Base-by-base conservation (phyloP, 495 filamentous ascomycete genomes). In the Penicillium egyptiacum region DNA sequence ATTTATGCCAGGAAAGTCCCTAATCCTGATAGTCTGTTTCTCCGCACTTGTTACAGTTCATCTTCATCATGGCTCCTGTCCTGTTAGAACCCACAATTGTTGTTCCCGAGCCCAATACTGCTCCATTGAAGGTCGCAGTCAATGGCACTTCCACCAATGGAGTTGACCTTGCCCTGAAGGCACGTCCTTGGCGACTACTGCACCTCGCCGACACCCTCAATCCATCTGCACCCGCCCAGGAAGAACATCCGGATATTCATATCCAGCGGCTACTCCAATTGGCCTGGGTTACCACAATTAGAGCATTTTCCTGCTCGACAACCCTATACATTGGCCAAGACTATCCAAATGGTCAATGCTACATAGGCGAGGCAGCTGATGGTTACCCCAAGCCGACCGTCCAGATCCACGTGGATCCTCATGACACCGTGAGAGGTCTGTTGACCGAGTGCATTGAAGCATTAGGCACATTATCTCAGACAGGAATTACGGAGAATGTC, bases 181-280 rank as follows among this genome's bases (percentile, higher is more conserved):
- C 31, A 25, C 61, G 50, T 14, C 54, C 50, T 10, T 35, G 40
- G 35, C 33, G 7, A 2, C 56, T 65, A 11, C 50, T 62, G 2
- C 31, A 45, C 2, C 56, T 65, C n/a, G 23, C 55, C 20, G 54
- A 65, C 25, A 17, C 44, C 11, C 20, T 65, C 9, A 22, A 52
- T 22, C 53, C 54, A 16, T 33, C 53, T 17, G 9, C 53, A 2
- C 16, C 20, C 1, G 35, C 50, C n/a, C 30, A 40, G 4, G 26
- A 44, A 1, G 59, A 62, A n/a, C 25, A 54, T 45, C 30, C 50
- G 10, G 63, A 65, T 41, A 55, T 62, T 14, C 59, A 62, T 16
- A 33, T 65, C 28, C 63, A 65, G 33, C 44, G 59, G 14, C 19
- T 65, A 3, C 19, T 65, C 1, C 63, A 65, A 7, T 47, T 62